Percentiles rank a stretch among this genome's conserved stretches.
Evolutionary conservation across 73 alveolate genomes (phyloP).

Genomic region (Paramecium biaurelia): DNA sequence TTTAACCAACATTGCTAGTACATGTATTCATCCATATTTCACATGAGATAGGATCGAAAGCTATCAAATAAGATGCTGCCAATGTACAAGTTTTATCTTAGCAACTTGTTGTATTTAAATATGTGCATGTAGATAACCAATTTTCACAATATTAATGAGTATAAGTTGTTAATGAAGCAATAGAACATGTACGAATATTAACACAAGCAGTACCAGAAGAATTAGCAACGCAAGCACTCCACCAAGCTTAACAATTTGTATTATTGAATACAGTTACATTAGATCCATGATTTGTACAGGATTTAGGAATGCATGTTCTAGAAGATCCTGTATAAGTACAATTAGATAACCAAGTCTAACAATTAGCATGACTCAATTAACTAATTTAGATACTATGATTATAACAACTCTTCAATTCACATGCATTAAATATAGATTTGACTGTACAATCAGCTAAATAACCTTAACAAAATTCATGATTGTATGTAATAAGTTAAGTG

Average conservation of each 20-base stretch:
- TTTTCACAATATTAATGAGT: neutral
- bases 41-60: neutral
- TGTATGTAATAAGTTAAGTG: neutral
- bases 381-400: neutral
- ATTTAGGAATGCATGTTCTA: neutral
- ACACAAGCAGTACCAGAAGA: neutral
- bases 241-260: slow-evolving; percentile 18
- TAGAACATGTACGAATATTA: neutral
- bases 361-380: neutral
- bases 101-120: neutral
- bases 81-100: neutral
- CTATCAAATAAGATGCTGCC: neutral
- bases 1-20: neutral
- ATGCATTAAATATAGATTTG: neutral
- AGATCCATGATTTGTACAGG: neutral
- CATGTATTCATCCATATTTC: slow-evolving; percentile 17
- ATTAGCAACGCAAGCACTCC: neutral
- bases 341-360: neutral
- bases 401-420: neutral
- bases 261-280: slow-evolving; percentile 20
- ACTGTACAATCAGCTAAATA: slow-evolving; percentile 2
- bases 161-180: neutral
- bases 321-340: neutral
- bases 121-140: neutral
- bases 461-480: neutral